phyloP scores from a whole-genome alignment of 768 basidiomycete genomes.

The Scleroderma citrinum region DNA sequence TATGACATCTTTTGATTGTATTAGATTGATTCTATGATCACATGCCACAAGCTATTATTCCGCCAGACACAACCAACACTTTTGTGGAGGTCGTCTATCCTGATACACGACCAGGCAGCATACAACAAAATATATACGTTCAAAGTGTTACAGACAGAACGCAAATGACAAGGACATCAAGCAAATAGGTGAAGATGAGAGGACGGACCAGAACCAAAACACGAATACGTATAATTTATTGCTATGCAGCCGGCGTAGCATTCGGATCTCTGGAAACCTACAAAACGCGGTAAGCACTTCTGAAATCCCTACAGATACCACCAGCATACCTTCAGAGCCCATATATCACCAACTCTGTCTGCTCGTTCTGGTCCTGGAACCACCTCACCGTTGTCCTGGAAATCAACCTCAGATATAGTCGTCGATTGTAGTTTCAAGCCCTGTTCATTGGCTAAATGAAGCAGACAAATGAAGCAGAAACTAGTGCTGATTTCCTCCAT shows the following conservation, averaged over 20 bases:
- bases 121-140: not conserved
- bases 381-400: constrained; percentile 32
- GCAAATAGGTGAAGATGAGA: constrained; percentile 3
- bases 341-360: constrained; percentile 62
- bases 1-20: no score
- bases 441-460: constrained; percentile 96
- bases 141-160: constrained; percentile 1
- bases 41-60: no score
- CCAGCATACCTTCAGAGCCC: constrained; percentile 60
- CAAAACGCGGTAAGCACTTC: not conserved
- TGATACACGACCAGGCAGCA: not conserved
- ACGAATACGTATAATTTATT: constrained; percentile 17
- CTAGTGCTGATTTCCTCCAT: constrained; percentile 98
- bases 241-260: constrained; percentile 23
- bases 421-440: constrained; percentile 72
- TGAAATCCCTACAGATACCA: not conserved
- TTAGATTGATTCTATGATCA: no score
- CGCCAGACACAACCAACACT: no score
- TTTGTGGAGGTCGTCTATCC: not conserved
- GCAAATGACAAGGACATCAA: constrained; percentile 2
- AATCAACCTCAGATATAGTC: constrained; percentile 32
- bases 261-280: constrained; percentile 44
- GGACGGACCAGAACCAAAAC: constrained; percentile 5
- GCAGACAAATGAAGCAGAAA: constrained; percentile 97
- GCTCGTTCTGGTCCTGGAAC: constrained; percentile 30